Evolutionary conservation across 2,329 filamentous ascomycete species (phyloP).

Genomic region (Helminthosporium solani): DNA sequence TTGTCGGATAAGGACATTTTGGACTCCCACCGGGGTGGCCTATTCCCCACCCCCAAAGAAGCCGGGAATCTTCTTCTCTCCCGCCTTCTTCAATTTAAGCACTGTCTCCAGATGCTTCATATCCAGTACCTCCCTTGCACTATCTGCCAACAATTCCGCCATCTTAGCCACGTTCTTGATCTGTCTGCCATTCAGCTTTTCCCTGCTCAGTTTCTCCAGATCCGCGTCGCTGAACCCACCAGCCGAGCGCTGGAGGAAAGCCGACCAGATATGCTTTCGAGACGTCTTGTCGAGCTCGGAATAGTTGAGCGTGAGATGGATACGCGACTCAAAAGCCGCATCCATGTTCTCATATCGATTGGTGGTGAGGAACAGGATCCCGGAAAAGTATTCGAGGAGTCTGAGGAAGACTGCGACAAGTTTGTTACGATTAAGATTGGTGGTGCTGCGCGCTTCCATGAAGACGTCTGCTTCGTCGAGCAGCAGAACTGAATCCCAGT

Average conservation of each 20-base stretch:
- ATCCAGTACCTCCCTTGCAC: conserved; percentile 6
- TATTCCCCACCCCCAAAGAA: not conserved
- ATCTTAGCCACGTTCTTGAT: conserved; percentile 44
- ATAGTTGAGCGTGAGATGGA: conserved; percentile 48
- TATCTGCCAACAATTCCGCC: conserved; percentile 8
- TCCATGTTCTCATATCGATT: conserved; percentile 60
- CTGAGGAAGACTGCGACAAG: conserved; percentile 84
- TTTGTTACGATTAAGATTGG: conserved; percentile 79
- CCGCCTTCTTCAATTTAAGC: conserved; percentile 8
- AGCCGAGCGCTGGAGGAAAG: conserved; percentile 4
- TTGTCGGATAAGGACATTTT: too few species aligned
- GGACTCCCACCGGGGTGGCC: too few species aligned
- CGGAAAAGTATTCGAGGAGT: conserved; percentile 83
- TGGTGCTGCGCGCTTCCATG: conserved; percentile 62
- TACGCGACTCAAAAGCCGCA: conserved; percentile 49
- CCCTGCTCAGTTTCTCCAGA: conserved; percentile 27
- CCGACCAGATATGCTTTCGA: conserved; percentile 45
- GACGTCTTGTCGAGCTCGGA: conserved; percentile 41
- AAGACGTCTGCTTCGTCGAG: conserved; percentile 69
- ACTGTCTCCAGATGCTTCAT: conserved; percentile 14
- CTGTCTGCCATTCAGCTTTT: conserved; percentile 43
- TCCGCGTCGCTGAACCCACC: conserved; percentile 23
- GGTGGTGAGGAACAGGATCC: conserved; percentile 83
- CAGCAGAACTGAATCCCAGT: conserved; percentile 50
- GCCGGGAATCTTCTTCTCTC: not conserved